Percentiles rank a stretch among this genome's conserved stretches.
Evolutionary conservation across 495 filamentous ascomycete genomes (phyloP).

Genomic region (Hyaloscypha finlandica): DNA sequence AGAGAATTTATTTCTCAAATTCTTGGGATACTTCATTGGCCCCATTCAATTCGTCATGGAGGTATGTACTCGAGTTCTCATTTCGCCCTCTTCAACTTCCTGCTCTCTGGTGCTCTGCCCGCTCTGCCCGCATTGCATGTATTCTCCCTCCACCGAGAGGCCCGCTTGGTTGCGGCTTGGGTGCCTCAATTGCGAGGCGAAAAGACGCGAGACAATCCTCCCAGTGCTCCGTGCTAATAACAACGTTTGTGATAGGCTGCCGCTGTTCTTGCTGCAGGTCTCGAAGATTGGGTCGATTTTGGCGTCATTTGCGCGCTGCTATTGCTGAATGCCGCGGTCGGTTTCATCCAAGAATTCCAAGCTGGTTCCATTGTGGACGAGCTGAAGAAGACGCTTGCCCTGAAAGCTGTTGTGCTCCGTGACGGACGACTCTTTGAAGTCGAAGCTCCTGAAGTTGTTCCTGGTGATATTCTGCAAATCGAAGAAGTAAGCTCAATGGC

Average conservation of each 20-base stretch:
- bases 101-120: neutral
- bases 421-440: slow-evolving; percentile 71
- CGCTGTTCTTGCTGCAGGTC: slow-evolving; percentile 73
- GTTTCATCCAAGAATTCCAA: slow-evolving; percentile 87
- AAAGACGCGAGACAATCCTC: slow-evolving; percentile 14
- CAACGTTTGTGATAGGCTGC: slow-evolving; percentile 53
- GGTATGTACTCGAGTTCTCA: slow-evolving; percentile 46
- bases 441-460: slow-evolving; percentile 77
- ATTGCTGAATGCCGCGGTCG: slow-evolving; percentile 79
- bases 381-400: slow-evolving; percentile 85
- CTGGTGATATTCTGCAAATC: slow-evolving; percentile 85
- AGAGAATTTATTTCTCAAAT: slow-evolving; percentile 80
- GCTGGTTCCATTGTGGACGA: slow-evolving; percentile 91
- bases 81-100: neutral
- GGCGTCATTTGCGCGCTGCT: slow-evolving; percentile 76
- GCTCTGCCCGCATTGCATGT: neutral
- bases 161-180: neutral
- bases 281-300: slow-evolving; percentile 81
- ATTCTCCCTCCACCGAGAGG: neutral
- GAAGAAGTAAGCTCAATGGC: slow-evolving; percentile 62
- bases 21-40: slow-evolving; percentile 81
- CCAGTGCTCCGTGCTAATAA: slow-evolving; percentile 20
- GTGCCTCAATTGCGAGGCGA: slow-evolving; percentile 18
- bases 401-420: slow-evolving; percentile 83
- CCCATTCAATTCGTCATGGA: slow-evolving; percentile 96